Percentiles rank a stretch among this genome's conserved stretches.
phyloP scores from a whole-genome alignment of 2,329 filamentous ascomycete genomes.

The Clarireedia hainanense region DNA sequence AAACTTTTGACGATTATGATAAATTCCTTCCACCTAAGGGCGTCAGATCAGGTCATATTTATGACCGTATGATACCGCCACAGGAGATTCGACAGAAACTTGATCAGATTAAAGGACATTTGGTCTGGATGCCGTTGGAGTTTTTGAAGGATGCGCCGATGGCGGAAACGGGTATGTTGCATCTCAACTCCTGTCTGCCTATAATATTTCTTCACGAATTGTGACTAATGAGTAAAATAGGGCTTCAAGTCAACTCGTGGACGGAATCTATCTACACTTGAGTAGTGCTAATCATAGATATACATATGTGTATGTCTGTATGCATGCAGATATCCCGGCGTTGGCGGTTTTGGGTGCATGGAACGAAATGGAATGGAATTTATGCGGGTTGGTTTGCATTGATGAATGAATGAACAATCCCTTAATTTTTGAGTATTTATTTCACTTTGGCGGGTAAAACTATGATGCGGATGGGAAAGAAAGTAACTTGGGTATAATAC shows the following conservation, averaged over 20 bases:
- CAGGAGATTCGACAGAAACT: slow-evolving; percentile 68
- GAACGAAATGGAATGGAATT: no score
- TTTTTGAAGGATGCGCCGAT: slow-evolving; percentile 80
- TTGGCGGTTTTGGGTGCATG: no score
- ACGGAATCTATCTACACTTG: slow-evolving; percentile 86
- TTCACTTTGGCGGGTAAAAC: no score
- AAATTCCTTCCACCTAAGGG: slow-evolving; percentile 62
- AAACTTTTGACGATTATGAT: slow-evolving; percentile 86
- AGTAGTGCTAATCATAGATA: neutral
- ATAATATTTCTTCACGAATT: no score
- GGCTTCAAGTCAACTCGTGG: slow-evolving; percentile 70
- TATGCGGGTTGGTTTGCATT: no score
- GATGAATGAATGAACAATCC: no score
- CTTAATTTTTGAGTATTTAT: no score
- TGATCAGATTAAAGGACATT: slow-evolving; percentile 73
- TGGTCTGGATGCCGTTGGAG: slow-evolving; percentile 92
- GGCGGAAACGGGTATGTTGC: slow-evolving; percentile 63
- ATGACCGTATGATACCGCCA: slow-evolving; percentile 67
- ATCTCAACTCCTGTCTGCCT: no score
- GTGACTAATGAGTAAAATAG: neutral
- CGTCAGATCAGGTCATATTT: slow-evolving; percentile 78
- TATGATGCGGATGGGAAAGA: no score
- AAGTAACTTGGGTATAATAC: no score
- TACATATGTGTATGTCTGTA: no score
- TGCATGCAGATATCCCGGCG: no score